Conservation (phyloP, 2,329 filamentous ascomycete genomes). For the Alternaria conjuncta region DNA sequence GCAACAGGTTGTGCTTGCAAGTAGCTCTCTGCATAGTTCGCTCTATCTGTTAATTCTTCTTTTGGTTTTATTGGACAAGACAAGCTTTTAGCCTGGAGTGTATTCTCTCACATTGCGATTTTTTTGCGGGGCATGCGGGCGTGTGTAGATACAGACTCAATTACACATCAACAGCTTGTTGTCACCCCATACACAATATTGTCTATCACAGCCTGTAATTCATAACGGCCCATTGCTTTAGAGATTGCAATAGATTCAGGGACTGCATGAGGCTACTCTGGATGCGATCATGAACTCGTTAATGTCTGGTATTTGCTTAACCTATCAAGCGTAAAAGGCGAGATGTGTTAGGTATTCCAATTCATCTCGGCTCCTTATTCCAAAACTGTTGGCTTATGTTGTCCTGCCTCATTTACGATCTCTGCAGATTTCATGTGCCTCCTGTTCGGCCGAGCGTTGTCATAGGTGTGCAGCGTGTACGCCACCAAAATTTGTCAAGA, state of each 20-base stretch:
- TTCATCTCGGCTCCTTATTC: not conserved
- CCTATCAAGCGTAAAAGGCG: not conserved
- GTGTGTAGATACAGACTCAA: not conserved
- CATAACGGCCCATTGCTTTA: not conserved
- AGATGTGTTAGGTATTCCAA: not conserved
- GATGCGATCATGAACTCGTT: not conserved
- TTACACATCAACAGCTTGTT: not conserved
- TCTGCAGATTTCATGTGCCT: not conserved
- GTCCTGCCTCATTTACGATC: not conserved
- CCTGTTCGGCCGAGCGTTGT: not conserved
- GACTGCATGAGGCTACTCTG: not conserved
- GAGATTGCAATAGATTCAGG: not conserved
- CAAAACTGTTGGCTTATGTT: not conserved
- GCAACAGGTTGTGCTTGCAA: not conserved
- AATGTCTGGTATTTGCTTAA: not conserved
- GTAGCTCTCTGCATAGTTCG: not conserved
- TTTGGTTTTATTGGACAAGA: not conserved
- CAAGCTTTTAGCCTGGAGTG: not conserved
- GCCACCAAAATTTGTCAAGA: not conserved
- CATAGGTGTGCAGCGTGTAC: not conserved
- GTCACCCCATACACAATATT: not conserved
- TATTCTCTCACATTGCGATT: not conserved
- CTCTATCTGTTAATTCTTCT: not conserved
- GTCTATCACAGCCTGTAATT: not conserved
- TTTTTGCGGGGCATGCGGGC: not conserved